Percentiles rank a stretch among this genome's conserved stretches.
Conservation (phyloP, 495 filamentous ascomycete species). For the Aspergillus egyptiacus region DNA sequence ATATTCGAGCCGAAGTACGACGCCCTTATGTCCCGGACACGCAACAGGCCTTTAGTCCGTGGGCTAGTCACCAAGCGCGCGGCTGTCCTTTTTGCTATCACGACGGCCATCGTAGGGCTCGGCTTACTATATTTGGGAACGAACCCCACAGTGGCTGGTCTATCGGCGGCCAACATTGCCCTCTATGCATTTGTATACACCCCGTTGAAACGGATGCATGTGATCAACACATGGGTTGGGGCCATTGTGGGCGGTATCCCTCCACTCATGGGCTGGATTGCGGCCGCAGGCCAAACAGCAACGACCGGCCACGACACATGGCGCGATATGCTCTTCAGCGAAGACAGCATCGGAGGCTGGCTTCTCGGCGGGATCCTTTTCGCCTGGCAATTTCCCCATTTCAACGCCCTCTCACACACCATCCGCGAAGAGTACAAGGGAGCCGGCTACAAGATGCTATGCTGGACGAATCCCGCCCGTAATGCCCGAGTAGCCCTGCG, state of each 20-base stretch:
- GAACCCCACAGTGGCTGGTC: slow-evolving; percentile 84
- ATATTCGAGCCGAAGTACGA: slow-evolving; percentile 87
- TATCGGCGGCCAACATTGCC: slow-evolving; percentile 78
- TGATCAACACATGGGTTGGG: slow-evolving; percentile 91
- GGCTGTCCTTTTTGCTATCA: slow-evolving; percentile 74
- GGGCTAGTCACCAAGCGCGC: slow-evolving; percentile 66
- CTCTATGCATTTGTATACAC: slow-evolving; percentile 92
- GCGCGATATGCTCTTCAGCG: slow-evolving; percentile 70
- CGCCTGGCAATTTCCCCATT: slow-evolving; percentile 97
- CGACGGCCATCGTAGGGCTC: slow-evolving; percentile 60
- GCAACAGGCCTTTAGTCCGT: slow-evolving; percentile 82
- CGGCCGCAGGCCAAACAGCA: slow-evolving; percentile 83
- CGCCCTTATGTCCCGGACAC: slow-evolving; percentile 84
- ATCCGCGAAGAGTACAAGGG: slow-evolving; percentile 85
- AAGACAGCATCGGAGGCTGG: slow-evolving; percentile 78
- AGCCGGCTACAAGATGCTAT: slow-evolving; percentile 87
- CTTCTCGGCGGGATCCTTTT: slow-evolving; percentile 77
- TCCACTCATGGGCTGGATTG: slow-evolving; percentile 96
- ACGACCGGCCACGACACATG: slow-evolving; percentile 61
- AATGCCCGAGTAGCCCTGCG: slow-evolving; percentile 82
- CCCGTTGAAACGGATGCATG: slow-evolving; percentile 79
- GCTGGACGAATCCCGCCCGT: slow-evolving; percentile 75
- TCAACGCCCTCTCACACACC: slow-evolving; percentile 82
- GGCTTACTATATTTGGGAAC: slow-evolving; percentile 76
- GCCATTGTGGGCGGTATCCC: slow-evolving; percentile 91